These are phyloP conservation scores for Prunus armeniaca DNA, from an alignment of 306 rosid species.

Conservation along the genomic window DNA sequence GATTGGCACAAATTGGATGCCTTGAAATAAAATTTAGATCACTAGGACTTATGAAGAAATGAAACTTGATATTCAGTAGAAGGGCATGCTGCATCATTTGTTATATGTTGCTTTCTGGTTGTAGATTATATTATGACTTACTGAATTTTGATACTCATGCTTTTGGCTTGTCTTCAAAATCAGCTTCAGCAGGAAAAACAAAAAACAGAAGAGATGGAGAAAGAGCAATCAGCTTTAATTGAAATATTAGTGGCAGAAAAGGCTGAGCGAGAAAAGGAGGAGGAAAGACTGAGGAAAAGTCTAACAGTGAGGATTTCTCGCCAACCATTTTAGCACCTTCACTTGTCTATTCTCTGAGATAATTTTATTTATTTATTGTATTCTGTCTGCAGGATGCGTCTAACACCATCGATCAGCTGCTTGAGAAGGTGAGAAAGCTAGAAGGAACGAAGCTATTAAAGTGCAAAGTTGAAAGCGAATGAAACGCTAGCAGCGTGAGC, in stretches of 20 bases:
- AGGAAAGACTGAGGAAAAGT: constrained; percentile 45
- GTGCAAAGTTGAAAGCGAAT: constrained; percentile 4
- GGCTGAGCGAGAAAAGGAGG: constrained; percentile 58
- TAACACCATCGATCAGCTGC: constrained; percentile 17
- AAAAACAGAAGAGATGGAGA: constrained; percentile 50
- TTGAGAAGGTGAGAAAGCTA: constrained; percentile 22
- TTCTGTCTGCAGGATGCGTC: constrained; percentile 24
- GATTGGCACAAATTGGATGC: neutral
- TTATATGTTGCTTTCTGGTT: neutral
- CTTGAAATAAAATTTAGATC: neutral
- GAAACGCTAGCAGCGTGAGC: neutral
- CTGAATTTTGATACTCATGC: neutral
- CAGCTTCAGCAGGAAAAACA: constrained; percentile 42
- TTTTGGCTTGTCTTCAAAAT: neutral
- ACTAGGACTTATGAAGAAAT: neutral
- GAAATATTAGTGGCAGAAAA: constrained; percentile 67
- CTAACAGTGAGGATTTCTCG: constrained; percentile 10
- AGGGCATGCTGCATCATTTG: neutral
- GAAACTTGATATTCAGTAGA: neutral
- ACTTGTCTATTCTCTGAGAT: constrained; percentile 1
- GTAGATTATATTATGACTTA: neutral
- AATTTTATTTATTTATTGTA: neutral
- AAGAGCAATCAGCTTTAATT: constrained; percentile 59
- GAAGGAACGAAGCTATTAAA: constrained; percentile 10
- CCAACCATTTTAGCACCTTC: neutral